Evolutionary conservation across 257 asterid genomes (phyloP).

Genomic region (Anisodus acutangulus): DNA sequence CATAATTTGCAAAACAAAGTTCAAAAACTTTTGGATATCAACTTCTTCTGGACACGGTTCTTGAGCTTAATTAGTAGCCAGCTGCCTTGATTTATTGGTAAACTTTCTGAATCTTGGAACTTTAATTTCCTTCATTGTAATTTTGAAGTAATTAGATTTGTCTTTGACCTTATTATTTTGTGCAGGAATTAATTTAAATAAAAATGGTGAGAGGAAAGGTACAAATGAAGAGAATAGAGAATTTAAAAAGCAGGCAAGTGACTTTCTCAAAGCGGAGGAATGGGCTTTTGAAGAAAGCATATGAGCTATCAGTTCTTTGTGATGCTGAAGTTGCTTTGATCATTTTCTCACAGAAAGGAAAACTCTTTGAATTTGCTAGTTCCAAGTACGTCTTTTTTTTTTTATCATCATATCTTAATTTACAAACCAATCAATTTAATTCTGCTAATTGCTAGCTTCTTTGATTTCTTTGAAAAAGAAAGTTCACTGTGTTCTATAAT

Average conservation of each 20-base stretch:
- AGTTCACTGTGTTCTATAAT: background rate
- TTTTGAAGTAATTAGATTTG: constrained; percentile 34
- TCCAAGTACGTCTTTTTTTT: constrained; percentile 51
- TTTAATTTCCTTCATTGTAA: constrained; percentile 25
- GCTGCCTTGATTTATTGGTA: background rate
- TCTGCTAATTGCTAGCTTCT: background rate
- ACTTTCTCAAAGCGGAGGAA: constrained; percentile 73
- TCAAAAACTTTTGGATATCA: background rate
- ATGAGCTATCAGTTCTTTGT: constrained; percentile 49
- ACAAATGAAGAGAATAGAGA: constrained; percentile 67
- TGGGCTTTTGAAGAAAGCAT: constrained; percentile 77
- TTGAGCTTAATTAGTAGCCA: background rate
- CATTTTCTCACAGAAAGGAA: constrained; percentile 78
- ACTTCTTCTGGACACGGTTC: background rate
- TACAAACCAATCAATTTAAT: background rate
- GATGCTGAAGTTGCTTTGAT: constrained; percentile 35
- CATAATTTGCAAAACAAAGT: background rate
- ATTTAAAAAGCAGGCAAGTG: constrained; percentile 35
- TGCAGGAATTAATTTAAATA: background rate
- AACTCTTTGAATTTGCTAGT: constrained; percentile 67
- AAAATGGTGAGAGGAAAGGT: constrained; percentile 83
- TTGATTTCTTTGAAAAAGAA: background rate
- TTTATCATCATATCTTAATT: background rate
- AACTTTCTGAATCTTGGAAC: background rate
- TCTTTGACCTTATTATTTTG: background rate